Evolutionary conservation across 257 asterid species (phyloP).

Genomic region (Ballota nigra): DNA sequence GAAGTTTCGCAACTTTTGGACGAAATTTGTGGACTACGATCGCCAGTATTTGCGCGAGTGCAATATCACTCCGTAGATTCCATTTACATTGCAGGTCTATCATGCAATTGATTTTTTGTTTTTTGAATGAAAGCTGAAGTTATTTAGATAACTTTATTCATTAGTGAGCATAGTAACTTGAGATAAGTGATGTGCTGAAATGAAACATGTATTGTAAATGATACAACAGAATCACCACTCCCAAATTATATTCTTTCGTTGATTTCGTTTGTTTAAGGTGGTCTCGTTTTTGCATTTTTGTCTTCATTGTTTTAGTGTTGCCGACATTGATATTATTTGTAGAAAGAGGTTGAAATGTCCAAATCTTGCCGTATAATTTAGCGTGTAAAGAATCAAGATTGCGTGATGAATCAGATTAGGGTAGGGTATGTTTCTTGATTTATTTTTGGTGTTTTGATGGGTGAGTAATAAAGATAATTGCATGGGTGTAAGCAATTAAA

Average conservation of each 20-base stretch:
- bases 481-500: background rate
- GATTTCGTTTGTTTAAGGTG: background rate
- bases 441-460: background rate
- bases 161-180: constrained; percentile 19
- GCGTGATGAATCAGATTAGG: background rate
- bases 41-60: constrained; percentile 76
- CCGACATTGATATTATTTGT: background rate
- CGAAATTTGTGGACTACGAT: constrained; percentile 66
- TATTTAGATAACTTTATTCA: constrained; percentile 18
- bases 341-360: background rate
- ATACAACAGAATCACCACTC: constrained; percentile 1
- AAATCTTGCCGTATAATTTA: background rate
- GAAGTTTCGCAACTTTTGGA: constrained; percentile 71
- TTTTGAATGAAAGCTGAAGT: background rate
- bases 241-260: constrained; percentile 24
- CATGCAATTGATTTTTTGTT: background rate
- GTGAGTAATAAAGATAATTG: background rate
- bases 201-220: constrained; percentile 30
- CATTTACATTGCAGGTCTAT: constrained; percentile 7
- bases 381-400: background rate
- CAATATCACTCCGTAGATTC: constrained; percentile 62
- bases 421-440: background rate
- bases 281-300: background rate
- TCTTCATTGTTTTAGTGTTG: background rate
- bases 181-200: constrained; percentile 12